Evolutionary conservation across 2,329 filamentous ascomycete species (phyloP), one percentile per base, ranked within the genome.

Genomic region (Colletotrichum navitas): DNA sequence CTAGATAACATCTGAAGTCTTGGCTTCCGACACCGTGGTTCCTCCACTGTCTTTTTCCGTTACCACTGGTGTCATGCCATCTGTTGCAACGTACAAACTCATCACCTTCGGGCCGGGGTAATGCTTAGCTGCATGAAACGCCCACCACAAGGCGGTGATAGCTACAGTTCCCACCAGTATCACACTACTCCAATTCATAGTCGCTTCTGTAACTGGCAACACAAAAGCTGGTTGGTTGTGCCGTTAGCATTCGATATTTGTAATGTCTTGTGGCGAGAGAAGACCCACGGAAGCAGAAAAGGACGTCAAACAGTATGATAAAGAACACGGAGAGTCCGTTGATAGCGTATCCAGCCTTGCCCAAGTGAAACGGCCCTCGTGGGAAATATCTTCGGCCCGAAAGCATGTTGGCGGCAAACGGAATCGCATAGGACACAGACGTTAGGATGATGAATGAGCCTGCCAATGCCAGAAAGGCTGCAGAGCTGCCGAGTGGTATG

Each of bases 391-490:
- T 83, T 10, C 88, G 84, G 7, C 85, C 81, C 1, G 84, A 86
- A 32, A 87, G 75, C 56, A 90, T 76, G 75, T 90, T 89, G 29
- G 87, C 86, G 64, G 77, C 73, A 68, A 84, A 83, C 1, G 82
- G 81, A 61, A 85, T 82, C 18, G 85, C 84, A 74, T 89, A 90
- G 0, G 87, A 89, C 10, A 87, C 80, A 41, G 85, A 85, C 16
- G 86, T 88, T 43, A 90, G 80, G 72, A 89, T 85, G 68, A 89
- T 86, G 77, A 89, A 90, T 47, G 86, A 88, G 29, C 88, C 87
- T 3, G 88, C 85, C 49, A 90, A 84, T 74, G 87, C 87, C 74
- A 85, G 83, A 79, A 90, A 90, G 2, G 87, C 88, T 6, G 86
- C 86, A 4, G 80, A 79, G 63, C 83, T 87, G 52, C 87, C 87